Conservation (phyloP, 192 early-diverging fungal species). For the Funneliformis mosseae region DNA sequence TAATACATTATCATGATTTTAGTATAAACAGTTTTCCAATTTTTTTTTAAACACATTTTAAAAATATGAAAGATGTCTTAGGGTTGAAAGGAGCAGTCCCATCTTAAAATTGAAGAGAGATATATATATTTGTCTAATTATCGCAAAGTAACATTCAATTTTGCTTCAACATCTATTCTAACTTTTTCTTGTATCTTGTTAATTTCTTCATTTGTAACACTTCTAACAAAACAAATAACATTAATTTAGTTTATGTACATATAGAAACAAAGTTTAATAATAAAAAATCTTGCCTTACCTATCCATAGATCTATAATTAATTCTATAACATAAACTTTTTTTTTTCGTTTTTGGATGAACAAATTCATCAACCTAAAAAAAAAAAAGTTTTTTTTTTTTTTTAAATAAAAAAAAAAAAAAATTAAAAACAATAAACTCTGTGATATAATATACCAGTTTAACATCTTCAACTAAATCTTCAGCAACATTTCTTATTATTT, state of each 20-base stretch:
- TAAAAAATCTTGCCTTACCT: slow-evolving; percentile 50
- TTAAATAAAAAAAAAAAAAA: neutral
- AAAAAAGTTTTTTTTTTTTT: neutral
- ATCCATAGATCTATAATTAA: slow-evolving; percentile 97
- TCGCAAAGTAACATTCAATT: slow-evolving; percentile 78
- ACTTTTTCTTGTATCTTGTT: slow-evolving; percentile 88
- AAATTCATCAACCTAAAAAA: slow-evolving; percentile 83
- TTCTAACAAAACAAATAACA: slow-evolving; percentile 50
- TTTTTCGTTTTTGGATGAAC: slow-evolving; percentile 82
- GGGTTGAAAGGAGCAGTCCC: no score
- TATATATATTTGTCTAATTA: slow-evolving; percentile 39
- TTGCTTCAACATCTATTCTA: slow-evolving; percentile 59
- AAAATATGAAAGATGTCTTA: no score
- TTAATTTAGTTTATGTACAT: neutral
- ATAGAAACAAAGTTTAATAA: neutral
- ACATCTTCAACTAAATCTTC: slow-evolving; percentile 93
- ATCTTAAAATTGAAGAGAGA: neutral
- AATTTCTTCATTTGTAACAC: slow-evolving; percentile 92
- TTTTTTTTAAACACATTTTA: no score
- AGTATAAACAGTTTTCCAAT: no score
- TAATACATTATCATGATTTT: no score
- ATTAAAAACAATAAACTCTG: neutral
- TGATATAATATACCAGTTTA: slow-evolving; percentile 58
- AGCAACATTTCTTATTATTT: slow-evolving; percentile 87
- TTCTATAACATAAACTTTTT: slow-evolving; percentile 87